These are phyloP conservation scores for Cucurbita argyrosperma DNA, from an alignment of 306 rosid genomes.

Conservation along the genomic window DNA sequence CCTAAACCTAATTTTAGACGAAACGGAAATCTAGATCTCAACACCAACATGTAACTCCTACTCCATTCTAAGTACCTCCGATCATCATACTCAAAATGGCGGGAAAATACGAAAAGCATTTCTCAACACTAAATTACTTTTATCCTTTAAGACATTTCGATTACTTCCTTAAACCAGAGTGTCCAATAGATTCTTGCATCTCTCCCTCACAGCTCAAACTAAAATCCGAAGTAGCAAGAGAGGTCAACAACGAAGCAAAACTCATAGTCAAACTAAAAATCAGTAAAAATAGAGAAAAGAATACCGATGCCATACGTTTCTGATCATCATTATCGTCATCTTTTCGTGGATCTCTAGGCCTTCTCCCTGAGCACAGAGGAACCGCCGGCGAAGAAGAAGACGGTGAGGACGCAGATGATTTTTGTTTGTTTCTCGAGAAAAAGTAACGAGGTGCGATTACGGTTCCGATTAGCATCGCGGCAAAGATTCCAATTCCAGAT, in stretches of 20 bases:
- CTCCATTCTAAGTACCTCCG: neutral
- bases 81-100: neutral
- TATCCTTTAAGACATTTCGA: neutral
- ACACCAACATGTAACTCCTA: neutral
- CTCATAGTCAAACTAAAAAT: neutral
- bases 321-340: constrained; percentile 23
- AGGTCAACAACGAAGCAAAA: neutral
- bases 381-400: constrained; percentile 13
- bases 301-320: constrained; percentile 14
- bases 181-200: neutral
- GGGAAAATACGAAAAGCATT: neutral
- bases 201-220: neutral
- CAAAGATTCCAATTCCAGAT: neutral
- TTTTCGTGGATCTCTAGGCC: constrained; percentile 23
- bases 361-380: constrained; percentile 34
- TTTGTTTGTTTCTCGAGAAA: constrained; percentile 15
- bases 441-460: constrained; percentile 16
- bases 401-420: neutral
- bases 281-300: neutral
- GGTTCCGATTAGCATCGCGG: constrained; percentile 16
- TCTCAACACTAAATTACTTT: neutral
- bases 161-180: neutral
- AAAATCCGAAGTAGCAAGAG: neutral
- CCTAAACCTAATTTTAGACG: neutral
- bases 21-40: neutral